Evolutionary conservation across 2,329 filamentous ascomycete species (phyloP), one percentile per base, ranked within the genome.

Genomic region (Trichoderma hamatum): DNA sequence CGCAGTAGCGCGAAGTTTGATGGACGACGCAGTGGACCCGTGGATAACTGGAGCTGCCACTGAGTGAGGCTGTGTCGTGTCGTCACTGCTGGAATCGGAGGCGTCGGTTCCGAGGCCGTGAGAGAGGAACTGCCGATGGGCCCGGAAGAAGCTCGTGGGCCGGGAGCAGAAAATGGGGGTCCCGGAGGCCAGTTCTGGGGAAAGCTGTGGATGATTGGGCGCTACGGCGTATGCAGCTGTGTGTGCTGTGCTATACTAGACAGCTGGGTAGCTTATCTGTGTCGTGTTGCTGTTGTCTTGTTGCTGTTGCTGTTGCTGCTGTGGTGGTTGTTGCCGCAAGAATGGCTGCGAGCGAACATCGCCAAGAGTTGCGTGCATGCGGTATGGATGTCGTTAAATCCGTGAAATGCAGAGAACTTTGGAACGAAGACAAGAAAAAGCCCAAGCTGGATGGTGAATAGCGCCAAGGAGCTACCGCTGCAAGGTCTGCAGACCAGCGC

Each of bases 401-500:
- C 51, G 51, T 16, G 39, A 16, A 19, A 9, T 43, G 26, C 52
- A 32, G 16, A n/a, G 26, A 55, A 10, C 51, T 16, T 30, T 49
- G 39, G 19, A 32, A 54, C 13, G 62, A 32, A 49, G 30, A 30
- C 13, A 62, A 7, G 13, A 39, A 54, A 39, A 30, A 54, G 28
- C 26, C 30, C 21, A 21, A 14, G 24, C 43, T 36, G 11, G 21
- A 39, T 19, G 36, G 32, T 30, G 39, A 24, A 13, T 46, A 21
- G 19, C 28, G 64, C 64, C 64, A 67, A 67, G 64, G 54, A 58
- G 54, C 64, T 67, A 59, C 54, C 39, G 64, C 64, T 59, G 64
- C 64, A 51, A 59, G 64, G n/a, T 32, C 11, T n/a, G 46, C 54
- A 58, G 39, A 19, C 39, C 52, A 51, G 64, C 64, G 64, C 28